Base-by-base conservation (phyloP, 495 filamentous ascomycete species). In the Aspergillus haitiensis region DNA sequence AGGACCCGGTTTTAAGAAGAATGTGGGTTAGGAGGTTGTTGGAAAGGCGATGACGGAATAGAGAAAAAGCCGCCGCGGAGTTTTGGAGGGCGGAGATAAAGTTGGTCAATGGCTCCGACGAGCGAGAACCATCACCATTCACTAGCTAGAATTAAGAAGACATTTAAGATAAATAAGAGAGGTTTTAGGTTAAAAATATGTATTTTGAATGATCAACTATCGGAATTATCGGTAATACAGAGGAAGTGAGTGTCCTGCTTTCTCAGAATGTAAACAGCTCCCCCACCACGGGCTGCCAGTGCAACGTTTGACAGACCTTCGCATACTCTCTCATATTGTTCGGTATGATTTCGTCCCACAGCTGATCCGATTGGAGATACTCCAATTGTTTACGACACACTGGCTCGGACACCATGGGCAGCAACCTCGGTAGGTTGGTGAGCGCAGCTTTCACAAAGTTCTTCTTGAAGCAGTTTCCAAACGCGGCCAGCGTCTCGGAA, bases 241-340 rank as follows among this genome's bases (percentile, higher is more conserved):
- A 27, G 21, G 21, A 27, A 27, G 21, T 27, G 21, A 27, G 21
- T 27, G 21, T 27, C 21, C 21, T 27, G 21, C 21, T 27, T 37
- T 18, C 9, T 54, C 42, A 55, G 15, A 56, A 63, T 2, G 56
- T 55, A 50, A 56, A 59, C 59, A 62, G 62, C 51, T 56, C 37
- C 10, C 52, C 55, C 51, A 63, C 34, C 37, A 52, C 58, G 51
- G 55, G 53, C 59, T 62, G 45, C 37, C 56, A 59, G n/a, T 50
- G 63, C 58, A 75, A 58, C 10, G 61, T 36, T 58, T 71, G 64
- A 60, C 75, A 78, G 46, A 72, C 73, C 32, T 66, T 67, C 42
- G 75, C 74, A 66, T 78, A 78, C 33, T 73, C 75, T 9, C 73
- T 60, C 75, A 78, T 78, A 42, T 78, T 77, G 27, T 69, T 60